Evolutionary conservation across 352 stramenopile species (phyloP), one percentile per base, ranked within the genome.

Genomic region (Paralagenidium karlingii): DNA sequence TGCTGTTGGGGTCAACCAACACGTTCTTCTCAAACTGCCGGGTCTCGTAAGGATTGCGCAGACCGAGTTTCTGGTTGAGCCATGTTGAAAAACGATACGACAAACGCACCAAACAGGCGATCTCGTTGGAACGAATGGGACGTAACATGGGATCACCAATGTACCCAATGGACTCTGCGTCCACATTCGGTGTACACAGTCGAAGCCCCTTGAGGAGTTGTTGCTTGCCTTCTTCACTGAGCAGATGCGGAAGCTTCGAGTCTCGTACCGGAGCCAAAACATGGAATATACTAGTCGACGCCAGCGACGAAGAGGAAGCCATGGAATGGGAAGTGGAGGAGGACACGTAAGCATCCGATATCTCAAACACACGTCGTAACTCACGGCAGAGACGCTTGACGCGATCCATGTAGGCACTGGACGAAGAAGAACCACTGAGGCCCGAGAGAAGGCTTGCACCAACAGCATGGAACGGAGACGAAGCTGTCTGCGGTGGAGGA

Each of bases 271-370:
- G 30, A 16, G 19, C 30, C 7, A 36, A 7, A n/a, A n/a, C n/a
- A n/a, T n/a, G n/a, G n/a, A n/a, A n/a, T n/a, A n/a, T n/a, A 30
- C 60, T 82, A 18, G 36, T 51, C 0, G 47, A 43, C 8, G 18
- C 32, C 13, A 70, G 42, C 26, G 62, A 71, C 2, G 61, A 63
- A 16, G 68, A 68, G 52, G 83, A 68, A 22, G 30, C 19, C 30
- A 22, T 36, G 19, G 7, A 3, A 7, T 36, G 30, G n/a, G n/a
- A n/a, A 28, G 59, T 63, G 13, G 76, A 80, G 22, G 75, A 87
- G 1, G 78, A 64, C 25, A 92, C 78, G 47, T 92, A 92, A 11
- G 75, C 69, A 43, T 88, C 73, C 38, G 78, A 87, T 31, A 92
- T 92, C 40, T 87, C 73, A 37, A 92, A 89, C 21, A 89, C 67